Evolutionary conservation across 2,329 filamentous ascomycete species (phyloP).

Genomic region (Phyllosticta capitalensis): DNA sequence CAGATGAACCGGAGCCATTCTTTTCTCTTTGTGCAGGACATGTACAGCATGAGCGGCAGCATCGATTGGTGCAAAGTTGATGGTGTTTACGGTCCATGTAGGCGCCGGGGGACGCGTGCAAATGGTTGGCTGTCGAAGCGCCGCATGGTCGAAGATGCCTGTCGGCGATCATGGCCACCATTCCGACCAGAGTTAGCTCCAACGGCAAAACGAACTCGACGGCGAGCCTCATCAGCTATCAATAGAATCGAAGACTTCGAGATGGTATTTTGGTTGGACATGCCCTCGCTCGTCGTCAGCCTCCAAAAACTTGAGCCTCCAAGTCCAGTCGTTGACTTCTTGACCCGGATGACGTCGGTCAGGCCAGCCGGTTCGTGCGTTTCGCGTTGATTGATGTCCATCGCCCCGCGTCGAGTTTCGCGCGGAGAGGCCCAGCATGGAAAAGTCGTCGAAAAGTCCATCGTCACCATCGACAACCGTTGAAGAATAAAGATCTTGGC

Average conservation of each 20-base stretch:
- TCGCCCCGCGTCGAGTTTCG: too few relatives aligned
- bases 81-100: neutral
- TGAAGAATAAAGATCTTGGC: neutral
- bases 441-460: neutral
- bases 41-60: neutral
- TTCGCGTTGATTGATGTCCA: neutral
- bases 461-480: neutral
- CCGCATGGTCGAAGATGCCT: slow-evolving; percentile 8
- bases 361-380: neutral
- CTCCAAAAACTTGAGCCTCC: too few relatives aligned
- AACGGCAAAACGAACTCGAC: neutral
- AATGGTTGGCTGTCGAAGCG: slow-evolving; percentile 25
- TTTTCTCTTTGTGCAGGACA: slow-evolving; percentile 1
- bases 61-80: slow-evolving; percentile 1
- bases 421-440: too few relatives aligned
- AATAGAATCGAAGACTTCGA: neutral
- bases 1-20: neutral
- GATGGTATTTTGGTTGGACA: too few relatives aligned
- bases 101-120: slow-evolving; percentile 15
- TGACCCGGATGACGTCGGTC: neutral
- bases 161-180: slow-evolving; percentile 1
- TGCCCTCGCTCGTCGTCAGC: neutral
- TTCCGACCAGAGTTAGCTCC: neutral
- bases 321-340: neutral
- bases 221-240: neutral